These are phyloP conservation scores for Oehlia diaphana DNA, from an alignment of 192 early-diverging fungal genomes.

Conservation along the genomic window DNA sequence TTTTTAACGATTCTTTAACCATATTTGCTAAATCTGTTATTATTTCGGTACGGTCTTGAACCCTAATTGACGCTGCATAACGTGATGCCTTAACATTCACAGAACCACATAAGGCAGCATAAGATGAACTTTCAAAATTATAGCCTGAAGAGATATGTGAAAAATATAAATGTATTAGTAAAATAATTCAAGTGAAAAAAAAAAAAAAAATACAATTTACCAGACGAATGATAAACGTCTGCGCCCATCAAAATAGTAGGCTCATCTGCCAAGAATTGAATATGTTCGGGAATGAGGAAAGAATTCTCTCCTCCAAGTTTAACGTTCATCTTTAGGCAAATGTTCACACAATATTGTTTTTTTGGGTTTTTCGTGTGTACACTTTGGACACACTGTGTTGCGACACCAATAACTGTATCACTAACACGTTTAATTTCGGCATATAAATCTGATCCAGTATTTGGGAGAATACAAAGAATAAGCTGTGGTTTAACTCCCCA, in stretches of 20 bases:
- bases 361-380: constrained; percentile 71
- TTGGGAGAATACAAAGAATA: constrained; percentile 74
- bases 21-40: constrained; percentile 69
- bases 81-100: constrained; percentile 62
- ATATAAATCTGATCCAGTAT: constrained; percentile 38
- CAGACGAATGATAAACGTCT: constrained; percentile 73
- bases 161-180: not conserved
- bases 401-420: constrained; percentile 84
- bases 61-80: constrained; percentile 62
- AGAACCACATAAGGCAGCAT: constrained; percentile 75
- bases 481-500: constrained; percentile 64
- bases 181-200: constrained; percentile 13
- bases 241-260: constrained; percentile 87
- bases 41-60: constrained; percentile 74
- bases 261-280: constrained; percentile 64
- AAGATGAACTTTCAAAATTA: constrained; percentile 60
- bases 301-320: constrained; percentile 70
- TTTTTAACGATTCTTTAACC: constrained; percentile 66
- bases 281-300: constrained; percentile 53
- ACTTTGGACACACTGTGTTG: constrained; percentile 89
- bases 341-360: constrained; percentile 89
- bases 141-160: constrained; percentile 24
- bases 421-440: constrained; percentile 86
- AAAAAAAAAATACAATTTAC: too few relatives aligned
- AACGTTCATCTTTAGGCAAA: constrained; percentile 69